Evolutionary conservation across 2,329 filamentous ascomycete genomes (phyloP).

Genomic region (Zasmidium cellare): DNA sequence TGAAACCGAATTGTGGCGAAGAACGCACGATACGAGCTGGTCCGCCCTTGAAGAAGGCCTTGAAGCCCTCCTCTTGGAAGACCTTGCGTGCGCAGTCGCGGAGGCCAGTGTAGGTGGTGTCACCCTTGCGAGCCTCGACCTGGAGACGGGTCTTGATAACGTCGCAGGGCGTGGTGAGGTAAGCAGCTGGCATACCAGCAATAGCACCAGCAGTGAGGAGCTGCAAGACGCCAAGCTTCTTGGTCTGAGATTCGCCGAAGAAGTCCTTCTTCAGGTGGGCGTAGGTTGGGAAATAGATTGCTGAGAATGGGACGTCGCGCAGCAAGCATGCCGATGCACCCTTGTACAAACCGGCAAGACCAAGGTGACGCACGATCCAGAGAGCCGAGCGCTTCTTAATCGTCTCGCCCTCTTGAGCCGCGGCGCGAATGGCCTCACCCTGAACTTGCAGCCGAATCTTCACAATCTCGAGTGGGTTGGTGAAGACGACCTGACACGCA

Average conservation of each 20-base stretch:
- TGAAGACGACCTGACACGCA: slow-evolving; percentile 96
- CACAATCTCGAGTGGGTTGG: slow-evolving; percentile 97
- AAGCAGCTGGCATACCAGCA: slow-evolving; percentile 59
- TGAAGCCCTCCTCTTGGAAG: slow-evolving; percentile 87
- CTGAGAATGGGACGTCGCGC: slow-evolving; percentile 95
- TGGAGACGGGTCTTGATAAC: slow-evolving; percentile 99
- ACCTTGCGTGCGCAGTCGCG: slow-evolving; percentile 84
- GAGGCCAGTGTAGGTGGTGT: slow-evolving; percentile 81
- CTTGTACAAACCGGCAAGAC: slow-evolving; percentile 94
- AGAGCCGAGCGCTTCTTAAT: slow-evolving; percentile 87
- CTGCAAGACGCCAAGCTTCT: slow-evolving; percentile 87
- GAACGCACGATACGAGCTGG: slow-evolving; percentile 93
- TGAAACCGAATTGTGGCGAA: slow-evolving; percentile 97
- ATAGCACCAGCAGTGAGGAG: slow-evolving; percentile 94
- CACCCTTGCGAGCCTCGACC: slow-evolving; percentile 95
- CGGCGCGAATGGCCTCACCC: slow-evolving; percentile 82
- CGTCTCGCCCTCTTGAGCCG: slow-evolving; percentile 72
- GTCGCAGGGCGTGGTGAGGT: slow-evolving; percentile 95
- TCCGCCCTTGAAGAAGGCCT: slow-evolving; percentile 97
- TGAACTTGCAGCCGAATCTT: slow-evolving; percentile 98
- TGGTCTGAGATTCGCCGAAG: slow-evolving; percentile 83
- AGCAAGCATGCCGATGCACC: slow-evolving; percentile 91
- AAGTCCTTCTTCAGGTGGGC: slow-evolving; percentile 89
- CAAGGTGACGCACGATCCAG: slow-evolving; percentile 96
- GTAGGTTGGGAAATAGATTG: slow-evolving; percentile 98